A percentile compares a stretch with the other conserved stretches of the same genome.
Conservation (phyloP, 1,284 basidiomycete species). For the Austroboletus olivaceoglutinosus region DNA sequence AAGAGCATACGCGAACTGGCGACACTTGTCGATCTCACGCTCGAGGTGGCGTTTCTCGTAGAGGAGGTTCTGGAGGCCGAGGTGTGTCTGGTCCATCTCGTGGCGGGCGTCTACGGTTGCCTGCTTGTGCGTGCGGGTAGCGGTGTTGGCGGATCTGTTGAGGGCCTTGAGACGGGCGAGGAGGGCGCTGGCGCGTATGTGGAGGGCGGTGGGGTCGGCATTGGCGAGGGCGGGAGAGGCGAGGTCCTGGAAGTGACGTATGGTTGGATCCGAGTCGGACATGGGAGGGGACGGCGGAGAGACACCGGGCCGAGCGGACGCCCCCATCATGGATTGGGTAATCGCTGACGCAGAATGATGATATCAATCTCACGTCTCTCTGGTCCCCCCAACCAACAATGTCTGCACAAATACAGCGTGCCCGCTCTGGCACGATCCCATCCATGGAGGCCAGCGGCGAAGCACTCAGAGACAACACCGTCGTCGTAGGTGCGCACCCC, state of each 20-base stretch:
- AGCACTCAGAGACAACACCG: constrained; percentile 80
- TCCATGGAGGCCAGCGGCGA: constrained; percentile 78
- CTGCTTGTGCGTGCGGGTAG: constrained; percentile 67
- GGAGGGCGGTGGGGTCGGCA: constrained; percentile 51
- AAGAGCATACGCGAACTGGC: constrained; percentile 72
- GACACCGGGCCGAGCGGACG: constrained; percentile 10
- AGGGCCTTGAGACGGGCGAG: constrained; percentile 72
- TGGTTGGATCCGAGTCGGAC: constrained; percentile 45
- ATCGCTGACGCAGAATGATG: constrained; percentile 17
- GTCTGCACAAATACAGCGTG: constrained; percentile 44
- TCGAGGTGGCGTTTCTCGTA: constrained; percentile 84
- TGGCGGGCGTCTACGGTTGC: constrained; percentile 70
- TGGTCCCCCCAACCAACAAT: constrained; percentile 24
- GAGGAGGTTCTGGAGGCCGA: constrained; percentile 75
- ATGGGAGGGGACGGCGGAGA: constrained; percentile 1
- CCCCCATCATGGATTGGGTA: constrained; percentile 3
- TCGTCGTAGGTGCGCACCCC: constrained; percentile 72
- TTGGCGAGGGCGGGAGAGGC: constrained; percentile 45
- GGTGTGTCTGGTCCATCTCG: constrained; percentile 81
- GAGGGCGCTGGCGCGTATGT: constrained; percentile 67
- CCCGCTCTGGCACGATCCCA: constrained; percentile 78
- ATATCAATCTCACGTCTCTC: constrained; percentile 27
- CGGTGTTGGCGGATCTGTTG: constrained; percentile 68
- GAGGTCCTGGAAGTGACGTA: constrained; percentile 61
- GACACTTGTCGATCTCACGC: constrained; percentile 82